Base-by-base conservation (phyloP, 371 early-diverging fungal genomes). In the Mortierella sp. region DNA sequence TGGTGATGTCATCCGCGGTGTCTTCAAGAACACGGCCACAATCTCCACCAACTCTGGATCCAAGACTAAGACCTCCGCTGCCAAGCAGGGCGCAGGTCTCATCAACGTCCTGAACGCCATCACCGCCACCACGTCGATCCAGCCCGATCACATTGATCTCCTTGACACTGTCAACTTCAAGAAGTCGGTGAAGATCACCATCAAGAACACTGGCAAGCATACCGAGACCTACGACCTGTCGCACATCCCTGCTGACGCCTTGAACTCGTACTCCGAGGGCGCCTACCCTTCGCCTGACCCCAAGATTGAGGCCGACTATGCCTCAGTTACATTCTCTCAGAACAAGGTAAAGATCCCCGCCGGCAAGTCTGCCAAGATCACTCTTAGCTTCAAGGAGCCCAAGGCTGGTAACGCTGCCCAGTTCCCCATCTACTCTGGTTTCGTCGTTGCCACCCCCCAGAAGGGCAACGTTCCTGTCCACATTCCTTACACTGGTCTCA, bases 11-110 rank as follows among this genome's bases (percentile, higher is more conserved):
- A 47, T 70, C 26, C 84, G 86, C 8, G 46, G 70, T 21, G 51
- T 79, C 53, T 57, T 86, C 21, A 70, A 84, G 54, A 93, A 89
- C 79, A 86, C 82, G 30, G 88, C 85, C 3, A 67, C 78, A 19
- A 83, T 84, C 23, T 43, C 76, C 53, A 72, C 57, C 3, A 60
- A 81, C 39, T 82, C 64, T 52, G 41, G 76, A 3, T 70, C 81
- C 55, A 60, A 68, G 56, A 76, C 70, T 32, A 60, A 56, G 31
- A 80, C 85, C 19, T 82, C 87, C 0, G 81, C 84, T 5, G 84
- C 86, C 47, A 80, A 80, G 56, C 91, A 93, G 70, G 95, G 95
- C 6, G 82, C 89, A 32, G 95, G 95, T 17, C 70, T 94, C 9
- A 81, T 95, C 48, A 84, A 94, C 78, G 79, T 86, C 23, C 81